phyloP scores from a whole-genome alignment of 2,329 filamentous ascomycete genomes.

The Hysterium pulicare region DNA sequence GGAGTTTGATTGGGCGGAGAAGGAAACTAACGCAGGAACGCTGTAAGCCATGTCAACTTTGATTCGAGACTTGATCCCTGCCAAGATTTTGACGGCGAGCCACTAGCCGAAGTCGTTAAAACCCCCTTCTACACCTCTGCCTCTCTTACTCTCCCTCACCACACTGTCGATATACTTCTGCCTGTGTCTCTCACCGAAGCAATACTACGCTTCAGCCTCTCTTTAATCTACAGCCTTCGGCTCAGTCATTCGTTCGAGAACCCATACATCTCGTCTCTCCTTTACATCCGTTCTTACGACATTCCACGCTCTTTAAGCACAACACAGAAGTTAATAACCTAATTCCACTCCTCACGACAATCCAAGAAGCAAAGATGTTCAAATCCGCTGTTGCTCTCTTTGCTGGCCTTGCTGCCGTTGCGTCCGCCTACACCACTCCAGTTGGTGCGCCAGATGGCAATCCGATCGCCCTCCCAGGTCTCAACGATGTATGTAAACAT shows the following conservation, averaged over 20 bases:
- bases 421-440: constrained; percentile 26
- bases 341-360: too few relatives aligned
- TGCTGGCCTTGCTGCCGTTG: constrained; percentile 49
- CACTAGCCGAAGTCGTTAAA: constrained; percentile 18
- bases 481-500: constrained; percentile 41
- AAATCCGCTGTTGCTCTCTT: constrained; percentile 48
- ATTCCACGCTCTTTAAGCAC: neutral
- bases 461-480: constrained; percentile 51
- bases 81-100: constrained; percentile 2
- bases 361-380: constrained; percentile 26
- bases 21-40: constrained; percentile 22
- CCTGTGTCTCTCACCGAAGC: constrained; percentile 8
- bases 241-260: constrained; percentile 2
- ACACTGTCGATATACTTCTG: constrained; percentile 4
- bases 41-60: constrained; percentile 8
- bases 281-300: neutral
- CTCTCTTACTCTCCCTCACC: constrained; percentile 10
- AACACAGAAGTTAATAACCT: neutral
- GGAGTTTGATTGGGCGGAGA: neutral
- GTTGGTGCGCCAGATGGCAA: constrained; percentile 47
- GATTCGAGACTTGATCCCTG: constrained; percentile 13
- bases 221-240: constrained; percentile 9
- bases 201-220: constrained; percentile 27
- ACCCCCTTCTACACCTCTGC: constrained; percentile 10
- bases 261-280: neutral